phyloP scores from a whole-genome alignment of 2,329 filamentous ascomycete genomes.

The Nigrospora sphaerica region DNA sequence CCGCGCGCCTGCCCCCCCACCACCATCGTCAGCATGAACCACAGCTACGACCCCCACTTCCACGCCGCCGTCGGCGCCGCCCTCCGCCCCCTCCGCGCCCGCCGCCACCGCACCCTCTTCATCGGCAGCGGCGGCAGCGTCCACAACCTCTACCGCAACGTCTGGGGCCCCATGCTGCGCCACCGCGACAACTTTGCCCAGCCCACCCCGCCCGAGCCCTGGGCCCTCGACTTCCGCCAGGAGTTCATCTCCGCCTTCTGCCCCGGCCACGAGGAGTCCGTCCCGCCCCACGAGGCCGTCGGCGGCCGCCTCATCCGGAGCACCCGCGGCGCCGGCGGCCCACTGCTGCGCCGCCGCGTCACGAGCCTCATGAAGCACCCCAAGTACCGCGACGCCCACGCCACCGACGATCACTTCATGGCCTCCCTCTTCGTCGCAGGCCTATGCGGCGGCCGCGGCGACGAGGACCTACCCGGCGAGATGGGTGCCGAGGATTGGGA shows the following conservation, averaged over 20 bases:
- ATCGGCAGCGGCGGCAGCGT: slow-evolving; percentile 56
- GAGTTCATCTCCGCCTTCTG: slow-evolving; percentile 53
- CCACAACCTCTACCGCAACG: slow-evolving; percentile 64
- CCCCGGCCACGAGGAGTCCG: slow-evolving; percentile 26
- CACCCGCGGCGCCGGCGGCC: slow-evolving; percentile 30
- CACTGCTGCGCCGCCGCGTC: slow-evolving; percentile 44
- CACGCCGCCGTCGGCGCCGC: slow-evolving; percentile 48
- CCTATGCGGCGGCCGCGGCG: slow-evolving; percentile 38
- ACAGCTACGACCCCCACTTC: slow-evolving; percentile 31
- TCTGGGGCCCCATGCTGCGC: slow-evolving; percentile 57
- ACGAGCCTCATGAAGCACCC: slow-evolving; percentile 64
- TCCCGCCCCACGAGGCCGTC: slow-evolving; percentile 6
- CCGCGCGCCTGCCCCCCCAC: slow-evolving; percentile 57
- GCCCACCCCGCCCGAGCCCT: slow-evolving; percentile 48
- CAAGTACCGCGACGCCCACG: slow-evolving; percentile 58
- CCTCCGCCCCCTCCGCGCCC: slow-evolving; percentile 45
- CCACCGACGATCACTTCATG: slow-evolving; percentile 66
- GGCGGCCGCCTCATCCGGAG: background rate
- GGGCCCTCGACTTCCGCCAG: slow-evolving; percentile 60
- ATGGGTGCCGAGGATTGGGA: slow-evolving; percentile 59
- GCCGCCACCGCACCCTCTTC: slow-evolving; percentile 44
- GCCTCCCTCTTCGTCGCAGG: slow-evolving; percentile 57
- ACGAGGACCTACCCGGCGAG: slow-evolving; percentile 31
- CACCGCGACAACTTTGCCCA: slow-evolving; percentile 57
- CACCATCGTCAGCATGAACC: slow-evolving; percentile 39